Conservation (phyloP, 1,284 basidiomycete species). For the Coniferiporia sulphurascens region DNA sequence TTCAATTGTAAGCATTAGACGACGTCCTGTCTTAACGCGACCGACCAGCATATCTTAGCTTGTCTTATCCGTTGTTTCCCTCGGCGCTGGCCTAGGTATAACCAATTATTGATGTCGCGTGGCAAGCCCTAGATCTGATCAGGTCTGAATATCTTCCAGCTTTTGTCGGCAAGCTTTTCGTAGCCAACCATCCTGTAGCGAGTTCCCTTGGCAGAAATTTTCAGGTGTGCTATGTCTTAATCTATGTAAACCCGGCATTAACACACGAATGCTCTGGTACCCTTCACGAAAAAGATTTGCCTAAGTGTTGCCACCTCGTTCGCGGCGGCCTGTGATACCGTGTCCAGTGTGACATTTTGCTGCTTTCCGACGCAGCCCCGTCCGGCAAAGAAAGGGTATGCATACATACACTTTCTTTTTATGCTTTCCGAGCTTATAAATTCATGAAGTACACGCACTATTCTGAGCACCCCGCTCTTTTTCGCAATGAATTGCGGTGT, state of each 20-base stretch:
- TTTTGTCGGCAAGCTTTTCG: not conserved
- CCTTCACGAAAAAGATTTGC: not conserved
- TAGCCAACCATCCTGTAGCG: not conserved
- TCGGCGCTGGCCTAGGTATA: slow-evolving; percentile 5
- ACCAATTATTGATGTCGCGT: not conserved
- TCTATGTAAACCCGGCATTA: not conserved
- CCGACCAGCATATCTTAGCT: not conserved
- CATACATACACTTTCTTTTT: not conserved
- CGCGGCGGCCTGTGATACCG: slow-evolving; percentile 7
- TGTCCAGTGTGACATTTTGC: slow-evolving; percentile 9
- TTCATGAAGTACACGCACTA: not conserved
- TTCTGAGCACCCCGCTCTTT: slow-evolving; percentile 6
- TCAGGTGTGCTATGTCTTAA: not conserved
- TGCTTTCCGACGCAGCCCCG: slow-evolving; percentile 3
- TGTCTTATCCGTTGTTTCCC: not conserved
- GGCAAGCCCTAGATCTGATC: not conserved
- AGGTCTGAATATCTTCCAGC: not conserved
- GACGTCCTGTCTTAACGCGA: not conserved
- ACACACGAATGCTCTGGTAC: not conserved
- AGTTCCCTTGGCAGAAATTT: not conserved
- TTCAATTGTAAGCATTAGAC: slow-evolving; percentile 1
- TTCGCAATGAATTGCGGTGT: slow-evolving; percentile 11
- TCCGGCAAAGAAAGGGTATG: slow-evolving; percentile 5
- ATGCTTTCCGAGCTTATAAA: not conserved
- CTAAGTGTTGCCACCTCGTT: slow-evolving; percentile 1